Evolutionary conservation across 1,284 basidiomycete species (phyloP).

Genomic region (Leccinum subspadiceum): DNA sequence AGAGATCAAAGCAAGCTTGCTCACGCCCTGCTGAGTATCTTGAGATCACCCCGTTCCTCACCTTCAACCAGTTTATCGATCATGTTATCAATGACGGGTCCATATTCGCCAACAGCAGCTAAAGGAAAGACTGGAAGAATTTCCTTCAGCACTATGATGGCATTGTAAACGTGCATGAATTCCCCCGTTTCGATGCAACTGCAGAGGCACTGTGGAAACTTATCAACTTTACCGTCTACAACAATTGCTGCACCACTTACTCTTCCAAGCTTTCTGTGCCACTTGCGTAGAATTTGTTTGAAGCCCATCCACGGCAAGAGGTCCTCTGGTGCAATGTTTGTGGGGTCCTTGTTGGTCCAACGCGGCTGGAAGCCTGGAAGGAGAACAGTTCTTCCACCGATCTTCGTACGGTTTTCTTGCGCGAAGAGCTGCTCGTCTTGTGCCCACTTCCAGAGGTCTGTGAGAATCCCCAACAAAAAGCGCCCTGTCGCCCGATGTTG

Average conservation of each 20-base stretch:
- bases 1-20: too few species aligned
- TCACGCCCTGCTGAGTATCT: neutral
- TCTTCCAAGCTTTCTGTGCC: constrained; percentile 73
- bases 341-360: constrained; percentile 45
- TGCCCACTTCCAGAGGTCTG: constrained; percentile 78
- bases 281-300: constrained; percentile 74
- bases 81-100: constrained; percentile 57
- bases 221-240: constrained; percentile 1
- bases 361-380: constrained; percentile 66
- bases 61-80: constrained; percentile 70
- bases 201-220: constrained; percentile 48
- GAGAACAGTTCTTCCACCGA: constrained; percentile 58
- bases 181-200: constrained; percentile 73
- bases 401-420: constrained; percentile 66
- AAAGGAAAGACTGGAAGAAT: constrained; percentile 86
- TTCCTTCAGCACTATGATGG: constrained; percentile 86
- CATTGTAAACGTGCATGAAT: constrained; percentile 95
- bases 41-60: constrained; percentile 80
- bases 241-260: constrained; percentile 34
- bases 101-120: constrained; percentile 54
- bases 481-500: constrained; percentile 51
- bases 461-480: constrained; percentile 78
- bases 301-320: constrained; percentile 72
- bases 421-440: constrained; percentile 63
- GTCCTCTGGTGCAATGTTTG: constrained; percentile 46